Base-by-base conservation (phyloP, 441 rosid species). In the Pelargonium myrrhifolium region DNA sequence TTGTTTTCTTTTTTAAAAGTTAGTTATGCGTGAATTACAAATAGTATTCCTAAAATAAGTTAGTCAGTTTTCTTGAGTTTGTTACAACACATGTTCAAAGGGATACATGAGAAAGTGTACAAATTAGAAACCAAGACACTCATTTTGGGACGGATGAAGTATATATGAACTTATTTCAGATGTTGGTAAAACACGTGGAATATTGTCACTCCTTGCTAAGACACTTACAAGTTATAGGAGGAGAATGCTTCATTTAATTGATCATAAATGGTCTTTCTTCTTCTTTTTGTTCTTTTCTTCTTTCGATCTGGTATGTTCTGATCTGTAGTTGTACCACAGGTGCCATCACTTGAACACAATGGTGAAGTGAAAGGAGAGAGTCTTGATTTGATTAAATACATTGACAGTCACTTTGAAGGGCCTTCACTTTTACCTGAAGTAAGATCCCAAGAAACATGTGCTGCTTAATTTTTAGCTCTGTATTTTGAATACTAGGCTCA, bases 391-490 rank as follows among this genome's bases (percentile, higher is more conserved):
- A 74, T 92, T 49, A 89, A 82, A 73, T 92, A 86, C 72, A 79
- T 92, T 22, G 98, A 92, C 55, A 68, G 71, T 66, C 75, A 89
- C 74, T 92, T 89, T 17, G 82, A 84, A 66, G 97, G 96, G 67
- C 97, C 96, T 58, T 80, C 87, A 15, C 92, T 92, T 62, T 72
- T 72, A 69, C 97, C 97, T 9, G 75, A 78, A 69, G 96, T 92
- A 80, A 77, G 80, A 79, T 58, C 68, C 18, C 0, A 28, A 56
- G 17, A 9, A 62, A 58, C 73, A 12, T 64, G 65, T 35, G 58
- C 71, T 64, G 69, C 21, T 42, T 67, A 64, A 51, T 43, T 69
- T 66, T 4, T 60, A 7, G 18, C 10, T 39, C 71, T 71, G 22
- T 28, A 47, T 24, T 65, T 62, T 10, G 24, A 24, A 43, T 12